A percentile compares a stretch with the other conserved stretches of the same genome.
Conservation (phyloP, 192 early-diverging fungal genomes). For the Mortierella alpina region DNA sequence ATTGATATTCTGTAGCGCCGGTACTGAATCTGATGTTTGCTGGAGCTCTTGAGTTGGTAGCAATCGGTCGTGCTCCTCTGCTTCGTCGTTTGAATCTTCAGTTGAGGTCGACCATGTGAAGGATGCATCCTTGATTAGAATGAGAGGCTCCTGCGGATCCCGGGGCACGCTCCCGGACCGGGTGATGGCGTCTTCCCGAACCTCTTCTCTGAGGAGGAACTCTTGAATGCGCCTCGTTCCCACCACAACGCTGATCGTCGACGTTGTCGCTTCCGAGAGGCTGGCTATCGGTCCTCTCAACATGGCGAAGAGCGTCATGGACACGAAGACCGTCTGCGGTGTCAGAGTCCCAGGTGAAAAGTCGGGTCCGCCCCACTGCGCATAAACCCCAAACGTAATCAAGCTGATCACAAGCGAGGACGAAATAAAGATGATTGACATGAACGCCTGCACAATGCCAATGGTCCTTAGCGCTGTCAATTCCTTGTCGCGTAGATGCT, state of each 20-base stretch:
- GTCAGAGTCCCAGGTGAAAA: constrained; percentile 35
- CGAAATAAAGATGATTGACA: constrained; percentile 31
- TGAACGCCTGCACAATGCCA: constrained; percentile 11
- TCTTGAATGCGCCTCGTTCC: constrained; percentile 20
- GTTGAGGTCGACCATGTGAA: constrained; percentile 18
- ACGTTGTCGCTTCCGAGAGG: constrained; percentile 4
- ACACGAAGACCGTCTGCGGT: constrained; percentile 34
- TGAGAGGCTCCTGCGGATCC: background rate
- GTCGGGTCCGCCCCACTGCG: constrained; percentile 22
- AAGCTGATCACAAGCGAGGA: constrained; percentile 14
- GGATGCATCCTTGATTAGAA: constrained; percentile 12
- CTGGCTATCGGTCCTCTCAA: constrained; percentile 14
- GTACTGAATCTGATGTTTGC: background rate
- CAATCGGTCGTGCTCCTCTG: background rate
- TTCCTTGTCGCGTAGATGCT: constrained; percentile 3
- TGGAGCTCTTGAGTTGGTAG: background rate
- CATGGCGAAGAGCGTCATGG: constrained; percentile 28
- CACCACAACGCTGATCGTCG: constrained; percentile 12
- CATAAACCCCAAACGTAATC: constrained; percentile 20
- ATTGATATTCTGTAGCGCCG: constrained; percentile 39
- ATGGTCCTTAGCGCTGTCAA: constrained; percentile 9
- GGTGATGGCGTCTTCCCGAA: background rate
- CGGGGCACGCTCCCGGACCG: background rate
- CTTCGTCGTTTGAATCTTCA: background rate
- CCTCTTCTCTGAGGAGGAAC: constrained; percentile 23